Evolutionary conservation across 495 filamentous ascomycete species (phyloP).

Genomic region (Tirmania nivea): DNA sequence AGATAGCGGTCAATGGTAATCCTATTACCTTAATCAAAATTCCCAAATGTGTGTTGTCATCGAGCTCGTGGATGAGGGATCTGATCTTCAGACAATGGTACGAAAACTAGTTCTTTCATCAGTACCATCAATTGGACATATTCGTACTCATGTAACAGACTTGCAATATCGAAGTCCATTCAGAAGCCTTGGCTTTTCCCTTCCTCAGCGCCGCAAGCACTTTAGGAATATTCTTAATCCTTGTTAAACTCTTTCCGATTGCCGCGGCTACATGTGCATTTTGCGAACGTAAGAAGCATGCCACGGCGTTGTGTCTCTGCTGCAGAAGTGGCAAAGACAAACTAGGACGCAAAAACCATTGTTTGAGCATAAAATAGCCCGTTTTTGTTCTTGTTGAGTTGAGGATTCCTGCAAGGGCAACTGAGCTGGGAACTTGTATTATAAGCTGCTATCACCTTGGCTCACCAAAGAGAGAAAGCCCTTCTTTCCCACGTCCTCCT

Average conservation of each 20-base stretch:
- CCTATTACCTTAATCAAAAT: constrained; percentile 5
- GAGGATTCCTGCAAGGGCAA: constrained; percentile 7
- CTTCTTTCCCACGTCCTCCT: constrained; percentile 57
- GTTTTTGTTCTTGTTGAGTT: constrained; percentile 60
- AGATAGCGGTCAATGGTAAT: no score
- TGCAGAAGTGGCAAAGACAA: constrained; percentile 42
- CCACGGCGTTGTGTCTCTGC: constrained; percentile 51
- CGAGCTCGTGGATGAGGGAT: constrained; percentile 35
- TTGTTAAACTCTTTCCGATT: constrained; percentile 42
- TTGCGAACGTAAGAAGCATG: constrained; percentile 44
- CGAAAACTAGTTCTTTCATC: constrained; percentile 28
- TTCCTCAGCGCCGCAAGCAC: constrained; percentile 10
- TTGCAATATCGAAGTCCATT: constrained; percentile 4
- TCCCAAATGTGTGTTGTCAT: constrained; percentile 4
- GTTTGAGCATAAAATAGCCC: constrained; percentile 51
- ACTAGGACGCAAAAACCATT: constrained; percentile 69
- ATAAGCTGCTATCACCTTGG: constrained; percentile 24
- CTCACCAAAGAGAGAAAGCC: constrained; percentile 70
- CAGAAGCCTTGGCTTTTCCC: constrained; percentile 11
- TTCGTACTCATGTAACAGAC: no score
- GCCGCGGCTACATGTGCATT: constrained; percentile 35
- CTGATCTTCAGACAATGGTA: constrained; percentile 47
- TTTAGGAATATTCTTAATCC: constrained; percentile 50
- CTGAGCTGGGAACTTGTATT: constrained; percentile 13
- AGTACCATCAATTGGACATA: not conserved